Conservation (phyloP, 2,329 filamentous ascomycete genomes). For the Colletotrichum simmondsii region DNA sequence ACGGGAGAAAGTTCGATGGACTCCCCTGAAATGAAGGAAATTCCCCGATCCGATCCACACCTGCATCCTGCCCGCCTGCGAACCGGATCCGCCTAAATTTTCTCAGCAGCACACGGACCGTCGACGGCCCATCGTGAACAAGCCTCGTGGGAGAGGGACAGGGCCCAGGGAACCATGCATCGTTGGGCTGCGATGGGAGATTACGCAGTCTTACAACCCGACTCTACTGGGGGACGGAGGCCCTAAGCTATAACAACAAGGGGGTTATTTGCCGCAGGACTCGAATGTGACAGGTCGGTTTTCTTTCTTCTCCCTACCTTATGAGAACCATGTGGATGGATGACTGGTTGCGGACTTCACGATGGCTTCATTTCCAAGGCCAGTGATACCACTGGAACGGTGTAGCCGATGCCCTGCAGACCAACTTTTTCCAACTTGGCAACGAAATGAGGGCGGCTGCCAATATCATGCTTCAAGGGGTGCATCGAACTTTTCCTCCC, state of each 20-base stretch:
- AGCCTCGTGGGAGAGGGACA: slow-evolving; percentile 1
- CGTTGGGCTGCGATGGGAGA: slow-evolving; percentile 27
- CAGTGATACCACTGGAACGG: neutral
- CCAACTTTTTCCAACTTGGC: neutral
- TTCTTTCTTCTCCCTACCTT: neutral
- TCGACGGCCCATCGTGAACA: neutral
- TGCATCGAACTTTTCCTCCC: neutral
- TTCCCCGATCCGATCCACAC: slow-evolving; percentile 26
- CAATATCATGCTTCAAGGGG: neutral
- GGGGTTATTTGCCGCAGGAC: neutral
- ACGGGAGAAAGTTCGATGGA: slow-evolving; percentile 24
- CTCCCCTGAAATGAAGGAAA: slow-evolving; percentile 12
- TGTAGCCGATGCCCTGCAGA: neutral
- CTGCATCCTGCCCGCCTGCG: neutral
- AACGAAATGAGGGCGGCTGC: neutral
- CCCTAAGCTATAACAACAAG: neutral
- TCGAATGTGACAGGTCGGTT: slow-evolving; percentile 10
- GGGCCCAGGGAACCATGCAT: slow-evolving; percentile 15
- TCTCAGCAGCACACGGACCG: neutral
- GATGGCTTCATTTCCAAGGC: slow-evolving; percentile 18
- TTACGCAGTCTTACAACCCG: neutral
- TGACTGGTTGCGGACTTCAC: neutral
- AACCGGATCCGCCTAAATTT: neutral
- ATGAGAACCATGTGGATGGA: neutral
- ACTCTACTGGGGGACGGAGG: neutral